Evolutionary conservation across 106 monocot species (phyloP).

Genomic region (Acorus calamus): DNA sequence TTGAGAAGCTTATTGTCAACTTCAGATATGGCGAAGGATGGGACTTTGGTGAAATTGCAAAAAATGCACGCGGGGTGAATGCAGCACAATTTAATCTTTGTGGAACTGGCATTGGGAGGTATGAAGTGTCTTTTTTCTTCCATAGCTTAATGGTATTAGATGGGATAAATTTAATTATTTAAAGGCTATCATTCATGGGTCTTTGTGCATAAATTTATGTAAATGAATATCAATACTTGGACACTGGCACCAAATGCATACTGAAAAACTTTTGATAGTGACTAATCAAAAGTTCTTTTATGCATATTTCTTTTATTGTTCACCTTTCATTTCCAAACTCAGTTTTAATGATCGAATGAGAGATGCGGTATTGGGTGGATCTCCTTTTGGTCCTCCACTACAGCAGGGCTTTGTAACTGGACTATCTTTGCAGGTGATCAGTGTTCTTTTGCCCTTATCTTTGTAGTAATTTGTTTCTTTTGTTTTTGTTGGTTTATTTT

Average conservation of each 20-base stretch:
- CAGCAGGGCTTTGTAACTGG: conserved; percentile 92
- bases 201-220: too few relatives aligned
- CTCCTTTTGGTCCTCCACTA: conserved; percentile 89
- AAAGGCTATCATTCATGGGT: too few relatives aligned
- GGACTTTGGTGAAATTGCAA: conserved; percentile 94
- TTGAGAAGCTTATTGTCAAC: background rate
- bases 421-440: conserved; percentile 59
- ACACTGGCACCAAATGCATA: too few relatives aligned
- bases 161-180: background rate
- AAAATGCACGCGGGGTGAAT: conserved; percentile 72
- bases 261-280: too few relatives aligned
- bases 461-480: background rate
- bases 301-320: too few relatives aligned
- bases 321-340: conserved; percentile 1
- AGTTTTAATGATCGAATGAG: conserved; percentile 93
- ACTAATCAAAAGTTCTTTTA: too few relatives aligned
- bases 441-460: too few relatives aligned
- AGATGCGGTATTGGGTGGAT: conserved; percentile 78
- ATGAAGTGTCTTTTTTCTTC: background rate
- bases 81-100: conserved; percentile 71
- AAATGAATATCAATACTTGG: too few relatives aligned
- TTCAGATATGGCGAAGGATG: conserved; percentile 90
- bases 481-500: background rate
- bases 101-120: conserved; percentile 84
- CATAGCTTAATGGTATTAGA: background rate